Percentiles rank a stretch among this genome's conserved stretches.
Conservation (phyloP, 2,329 filamentous ascomycete genomes). For the Meredithiella fracta region DNA sequence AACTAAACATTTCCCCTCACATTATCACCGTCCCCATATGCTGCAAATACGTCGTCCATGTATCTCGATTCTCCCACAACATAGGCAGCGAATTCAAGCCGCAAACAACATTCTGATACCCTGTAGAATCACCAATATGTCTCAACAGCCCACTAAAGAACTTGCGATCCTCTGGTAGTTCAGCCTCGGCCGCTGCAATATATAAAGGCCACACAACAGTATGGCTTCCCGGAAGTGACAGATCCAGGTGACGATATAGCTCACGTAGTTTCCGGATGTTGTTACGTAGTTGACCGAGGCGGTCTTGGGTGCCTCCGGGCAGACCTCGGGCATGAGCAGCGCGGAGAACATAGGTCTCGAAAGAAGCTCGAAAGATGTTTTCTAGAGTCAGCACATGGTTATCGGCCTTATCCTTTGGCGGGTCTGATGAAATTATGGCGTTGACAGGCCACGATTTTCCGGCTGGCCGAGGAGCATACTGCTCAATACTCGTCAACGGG, state of each 20-base stretch:
- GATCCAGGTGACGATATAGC: conserved; percentile 1
- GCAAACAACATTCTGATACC: conserved; percentile 3
- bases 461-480: conserved; percentile 3
- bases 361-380: conserved; percentile 5
- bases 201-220: conserved; percentile 5
- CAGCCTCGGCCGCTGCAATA: conserved; percentile 5
- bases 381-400: conserved; percentile 2
- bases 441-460: conserved; percentile 4
- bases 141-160: not conserved
- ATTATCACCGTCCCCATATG: conserved; percentile 6
- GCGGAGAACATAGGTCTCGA: conserved; percentile 4
- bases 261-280: not conserved
- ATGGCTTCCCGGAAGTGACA: not conserved
- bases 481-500: conserved; percentile 4
- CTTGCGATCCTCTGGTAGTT: not conserved
- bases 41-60: conserved; percentile 2
- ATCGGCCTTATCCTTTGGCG: not conserved
- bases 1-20: not conserved
- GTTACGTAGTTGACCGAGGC: not conserved
- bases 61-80: not conserved
- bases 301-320: not conserved
- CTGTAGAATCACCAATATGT: conserved; percentile 1
- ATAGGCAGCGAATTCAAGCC: not conserved
- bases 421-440: conserved; percentile 1
- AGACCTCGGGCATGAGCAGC: not conserved